Percentiles rank a stretch among this genome's conserved stretches.
Evolutionary conservation across 169 alveolate species (phyloP).

Genomic region (Eimeria necatrix): DNA sequence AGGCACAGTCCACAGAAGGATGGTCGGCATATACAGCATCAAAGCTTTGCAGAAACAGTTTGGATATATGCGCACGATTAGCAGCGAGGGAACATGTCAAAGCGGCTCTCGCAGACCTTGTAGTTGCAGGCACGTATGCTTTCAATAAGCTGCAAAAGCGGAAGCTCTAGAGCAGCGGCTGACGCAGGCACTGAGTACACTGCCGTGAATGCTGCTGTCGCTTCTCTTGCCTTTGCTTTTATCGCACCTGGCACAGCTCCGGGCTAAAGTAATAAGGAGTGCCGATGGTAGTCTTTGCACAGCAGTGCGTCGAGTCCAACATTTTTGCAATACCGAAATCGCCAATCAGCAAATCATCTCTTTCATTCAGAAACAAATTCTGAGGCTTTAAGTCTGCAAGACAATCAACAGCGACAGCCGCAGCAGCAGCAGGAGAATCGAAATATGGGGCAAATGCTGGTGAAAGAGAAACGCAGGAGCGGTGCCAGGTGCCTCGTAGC

Average conservation of each 20-base stretch:
- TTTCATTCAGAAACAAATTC: conserved; percentile 93
- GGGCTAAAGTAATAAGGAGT: conserved; percentile 99
- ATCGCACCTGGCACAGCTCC: conserved; percentile 93
- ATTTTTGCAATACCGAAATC: conserved; percentile 97
- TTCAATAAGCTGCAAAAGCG: neutral
- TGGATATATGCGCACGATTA: no score
- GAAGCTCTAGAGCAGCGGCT: neutral
- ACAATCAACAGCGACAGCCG: neutral
- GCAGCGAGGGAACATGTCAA: no score
- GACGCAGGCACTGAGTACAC: neutral
- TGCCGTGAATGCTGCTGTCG: neutral
- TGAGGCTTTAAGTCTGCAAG: conserved; percentile 91
- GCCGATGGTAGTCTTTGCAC: conserved; percentile 98
- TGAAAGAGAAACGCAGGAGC: neutral
- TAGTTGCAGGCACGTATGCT: neutral
- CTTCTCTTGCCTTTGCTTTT: neutral
- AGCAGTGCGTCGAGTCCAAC: conserved; percentile 94
- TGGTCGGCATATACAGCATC: no score
- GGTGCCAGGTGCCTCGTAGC: no score
- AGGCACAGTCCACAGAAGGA: no score
- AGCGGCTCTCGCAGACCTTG: no score
- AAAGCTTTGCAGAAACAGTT: neutral
- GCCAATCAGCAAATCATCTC: conserved; percentile 93
- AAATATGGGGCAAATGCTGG: neutral
- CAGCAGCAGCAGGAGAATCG: neutral